phyloP scores from a whole-genome alignment of 345 rosid species.

The Linum trigynum region DNA sequence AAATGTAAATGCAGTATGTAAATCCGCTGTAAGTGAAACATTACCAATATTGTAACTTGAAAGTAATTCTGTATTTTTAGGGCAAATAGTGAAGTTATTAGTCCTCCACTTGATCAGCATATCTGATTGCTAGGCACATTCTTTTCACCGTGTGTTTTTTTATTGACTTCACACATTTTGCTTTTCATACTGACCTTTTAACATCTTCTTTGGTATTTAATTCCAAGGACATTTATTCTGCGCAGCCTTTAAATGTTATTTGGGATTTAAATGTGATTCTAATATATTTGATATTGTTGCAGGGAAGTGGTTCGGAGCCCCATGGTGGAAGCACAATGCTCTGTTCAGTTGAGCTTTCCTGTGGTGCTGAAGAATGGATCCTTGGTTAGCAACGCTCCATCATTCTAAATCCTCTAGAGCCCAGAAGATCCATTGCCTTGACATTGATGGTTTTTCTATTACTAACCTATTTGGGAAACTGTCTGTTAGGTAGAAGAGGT shows the following conservation, averaged over 20 bases:
- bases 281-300: conserved; percentile 20
- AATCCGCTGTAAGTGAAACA: not conserved
- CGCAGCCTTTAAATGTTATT: not conserved
- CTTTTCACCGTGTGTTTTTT: not conserved
- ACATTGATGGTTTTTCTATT: not conserved
- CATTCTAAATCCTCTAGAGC: conserved; percentile 4
- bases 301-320: conserved; percentile 83
- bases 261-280: conserved; percentile 9
- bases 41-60: not conserved
- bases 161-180: no score
- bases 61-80: not conserved
- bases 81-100: not conserved
- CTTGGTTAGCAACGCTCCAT: conserved; percentile 42
- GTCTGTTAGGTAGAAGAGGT: conserved; percentile 67
- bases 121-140: not conserved
- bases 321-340: conserved; percentile 90
- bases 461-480: conserved; percentile 6
- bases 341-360: conserved; percentile 88
- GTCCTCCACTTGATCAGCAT: not conserved
- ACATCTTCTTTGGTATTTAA: no score
- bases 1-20: no score
- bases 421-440: not conserved
- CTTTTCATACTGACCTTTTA: no score
- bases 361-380: conserved; percentile 70
- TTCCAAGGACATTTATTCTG: not conserved